phyloP scores from a whole-genome alignment of 169 alveolate genomes.

The Ichthyophthirius multifiliis region DNA sequence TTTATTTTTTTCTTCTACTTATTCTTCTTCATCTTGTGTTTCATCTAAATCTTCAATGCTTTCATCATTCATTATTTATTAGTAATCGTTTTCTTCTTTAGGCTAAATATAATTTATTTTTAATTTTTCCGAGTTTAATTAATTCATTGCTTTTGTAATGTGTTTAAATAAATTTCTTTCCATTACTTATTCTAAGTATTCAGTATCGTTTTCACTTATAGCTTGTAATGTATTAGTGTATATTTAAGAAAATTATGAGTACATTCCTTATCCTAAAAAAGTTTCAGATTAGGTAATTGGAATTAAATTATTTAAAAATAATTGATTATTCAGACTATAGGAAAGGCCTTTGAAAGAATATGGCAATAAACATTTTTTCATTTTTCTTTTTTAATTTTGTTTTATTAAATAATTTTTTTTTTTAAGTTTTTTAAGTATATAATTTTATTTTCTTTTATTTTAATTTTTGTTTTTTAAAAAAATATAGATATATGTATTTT shows the following conservation, averaged over 20 bases:
- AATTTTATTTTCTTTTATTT: too few species aligned
- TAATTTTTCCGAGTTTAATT: neutral
- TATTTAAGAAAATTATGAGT: neutral
- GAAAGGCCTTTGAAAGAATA: neutral
- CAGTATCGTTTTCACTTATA: neutral
- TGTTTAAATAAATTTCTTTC: slow-evolving; percentile 8
- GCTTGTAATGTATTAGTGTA: slow-evolving; percentile 9
- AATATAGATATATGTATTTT: too few species aligned
- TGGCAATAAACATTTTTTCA: neutral
- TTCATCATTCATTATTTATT: too few species aligned
- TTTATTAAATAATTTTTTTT: too few species aligned
- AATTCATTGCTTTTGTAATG: neutral
- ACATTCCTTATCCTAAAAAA: slow-evolving; percentile 1
- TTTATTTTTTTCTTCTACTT: neutral
- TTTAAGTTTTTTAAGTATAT: too few species aligned
- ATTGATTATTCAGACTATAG: neutral
- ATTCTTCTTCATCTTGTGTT: neutral
- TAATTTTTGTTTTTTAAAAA: too few species aligned
- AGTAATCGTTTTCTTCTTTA: too few species aligned
- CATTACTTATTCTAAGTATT: neutral
- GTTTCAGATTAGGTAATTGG: neutral
- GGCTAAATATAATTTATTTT: slow-evolving; percentile 9
- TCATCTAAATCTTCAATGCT: neutral
- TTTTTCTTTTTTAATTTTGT: too few species aligned
- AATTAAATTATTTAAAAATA: neutral